Conservation (phyloP, 768 basidiomycete species). For the Suillus spraguei region DNA sequence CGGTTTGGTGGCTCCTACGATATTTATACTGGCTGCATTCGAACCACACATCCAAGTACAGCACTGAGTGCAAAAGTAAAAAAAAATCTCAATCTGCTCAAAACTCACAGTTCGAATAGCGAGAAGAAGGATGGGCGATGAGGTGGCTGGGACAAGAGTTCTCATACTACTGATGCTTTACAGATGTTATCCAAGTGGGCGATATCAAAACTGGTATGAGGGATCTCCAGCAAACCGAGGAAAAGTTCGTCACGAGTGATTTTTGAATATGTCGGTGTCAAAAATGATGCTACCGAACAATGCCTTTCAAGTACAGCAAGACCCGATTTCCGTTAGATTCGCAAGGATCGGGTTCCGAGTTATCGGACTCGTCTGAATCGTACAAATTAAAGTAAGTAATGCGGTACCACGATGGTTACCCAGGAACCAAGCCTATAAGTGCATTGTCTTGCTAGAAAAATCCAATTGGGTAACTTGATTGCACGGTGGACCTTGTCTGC, state of each 20-base stretch:
- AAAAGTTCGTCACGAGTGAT: background rate
- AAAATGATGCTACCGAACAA: background rate
- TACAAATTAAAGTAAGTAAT: background rate
- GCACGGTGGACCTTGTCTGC: background rate
- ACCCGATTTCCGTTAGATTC: background rate
- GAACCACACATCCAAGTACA: too few species aligned
- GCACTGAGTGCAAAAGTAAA: background rate
- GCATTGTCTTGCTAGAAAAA: background rate
- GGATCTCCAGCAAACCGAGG: background rate
- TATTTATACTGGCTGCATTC: too few species aligned
- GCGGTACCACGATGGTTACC: background rate
- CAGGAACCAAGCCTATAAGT: background rate
- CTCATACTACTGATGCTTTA: background rate
- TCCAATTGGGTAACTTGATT: background rate
- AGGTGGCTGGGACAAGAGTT: too few species aligned
- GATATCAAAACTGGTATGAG: background rate
- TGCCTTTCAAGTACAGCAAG: background rate
- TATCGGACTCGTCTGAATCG: background rate
- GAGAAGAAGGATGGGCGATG: background rate
- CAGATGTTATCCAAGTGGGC: background rate
- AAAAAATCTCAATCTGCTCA: background rate
- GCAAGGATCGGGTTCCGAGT: background rate
- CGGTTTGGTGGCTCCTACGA: background rate
- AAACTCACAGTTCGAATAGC: background rate
- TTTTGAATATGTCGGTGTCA: background rate